These are phyloP conservation scores for Panellus pusillus DNA, from an alignment of 768 basidiomycete genomes.

Conservation along the genomic window DNA sequence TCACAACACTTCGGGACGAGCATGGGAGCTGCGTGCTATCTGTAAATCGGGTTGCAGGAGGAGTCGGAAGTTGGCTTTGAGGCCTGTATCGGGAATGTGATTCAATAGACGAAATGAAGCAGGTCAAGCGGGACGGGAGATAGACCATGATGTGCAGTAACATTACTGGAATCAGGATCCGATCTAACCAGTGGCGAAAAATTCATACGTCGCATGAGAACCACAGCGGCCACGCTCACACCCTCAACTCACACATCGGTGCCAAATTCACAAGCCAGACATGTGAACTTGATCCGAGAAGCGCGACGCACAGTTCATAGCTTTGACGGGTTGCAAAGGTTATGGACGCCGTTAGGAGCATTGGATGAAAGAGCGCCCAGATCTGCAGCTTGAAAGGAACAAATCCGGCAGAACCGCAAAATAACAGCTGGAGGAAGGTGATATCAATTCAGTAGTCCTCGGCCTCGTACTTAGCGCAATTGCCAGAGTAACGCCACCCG, in stretches of 20 bases:
- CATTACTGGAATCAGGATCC: slow-evolving; percentile 16
- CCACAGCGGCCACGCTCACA: slow-evolving; percentile 11
- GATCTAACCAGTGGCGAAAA: slow-evolving; percentile 19
- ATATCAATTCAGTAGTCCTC: neutral
- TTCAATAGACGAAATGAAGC: slow-evolving; percentile 12
- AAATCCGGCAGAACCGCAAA: neutral
- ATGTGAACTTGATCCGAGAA: slow-evolving; percentile 22
- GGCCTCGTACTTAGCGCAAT: neutral
- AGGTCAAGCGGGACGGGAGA: slow-evolving; percentile 3
- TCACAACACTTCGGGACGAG: slow-evolving; percentile 13
- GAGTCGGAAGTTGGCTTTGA: slow-evolving; percentile 10
- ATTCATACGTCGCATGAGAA: slow-evolving; percentile 17
- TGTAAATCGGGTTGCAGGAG: slow-evolving; percentile 16
- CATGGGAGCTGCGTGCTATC: slow-evolving; percentile 21
- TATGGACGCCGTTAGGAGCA: slow-evolving; percentile 15
- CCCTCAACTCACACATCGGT: slow-evolving; percentile 7
- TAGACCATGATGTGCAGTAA: slow-evolving; percentile 11
- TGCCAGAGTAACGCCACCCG: neutral
- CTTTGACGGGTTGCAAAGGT: slow-evolving; percentile 16
- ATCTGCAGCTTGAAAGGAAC: neutral
- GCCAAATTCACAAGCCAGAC: slow-evolving; percentile 11
- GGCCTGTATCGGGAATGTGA: slow-evolving; percentile 3
- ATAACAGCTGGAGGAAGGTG: neutral
- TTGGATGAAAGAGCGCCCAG: slow-evolving; percentile 13
- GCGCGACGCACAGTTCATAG: slow-evolving; percentile 18